Base-by-base conservation (phyloP, 2,329 filamentous ascomycete species). In the Teratosphaeria gauchensis region DNA sequence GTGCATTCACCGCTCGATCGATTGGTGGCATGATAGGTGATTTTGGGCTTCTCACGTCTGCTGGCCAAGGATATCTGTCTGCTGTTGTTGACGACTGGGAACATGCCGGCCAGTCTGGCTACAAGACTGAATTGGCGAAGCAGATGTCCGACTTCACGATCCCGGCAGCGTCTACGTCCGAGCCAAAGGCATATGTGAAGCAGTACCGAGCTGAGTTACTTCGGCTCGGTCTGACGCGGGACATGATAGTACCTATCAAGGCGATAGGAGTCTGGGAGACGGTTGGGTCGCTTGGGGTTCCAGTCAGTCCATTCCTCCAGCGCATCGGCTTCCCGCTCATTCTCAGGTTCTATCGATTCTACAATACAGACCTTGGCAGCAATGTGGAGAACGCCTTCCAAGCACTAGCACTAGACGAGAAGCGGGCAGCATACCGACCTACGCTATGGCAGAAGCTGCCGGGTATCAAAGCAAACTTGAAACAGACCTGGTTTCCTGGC, bases 401-500 rank as follows among this genome's bases (percentile, higher is more conserved):
- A 62, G 74, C 74, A 12, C 64, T 76, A 7, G 69, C 73, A 2
- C 62, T 76, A 1, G 74, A 76, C 54, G 74, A 76, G 55, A 62
- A 71, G 14, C 66, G 74, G 0, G 64, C 63, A 1, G 65, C 73
- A 0, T 76, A 71, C 57, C 60, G 63, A 51, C 69, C 74, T n/a
- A 71, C 71, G 0, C 56, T 76, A 1, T 76, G 74, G 74, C 72
- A 75, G 60, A 60, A 57, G 63, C 67, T 19, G 64, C 65, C 3
- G 16, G 69, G 30, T 70, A 72, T n/a, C 72, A 71, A 58, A 68
- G 62, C 28, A 35, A 52, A 48, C 16, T 24, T 63, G n/a, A 68
- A 72, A 12, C 75, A 77, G 62, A 71, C 73, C n/a, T 77, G 75
- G 75, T 77, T 77, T 60, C 73, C 74, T 2, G 75, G 75, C 6